Percentiles rank a stretch among this genome's conserved stretches.
These are phyloP conservation scores for Grigorovia transvaalensis DNA, from an alignment of 805 yeast species.

Conservation along the genomic window DNA sequence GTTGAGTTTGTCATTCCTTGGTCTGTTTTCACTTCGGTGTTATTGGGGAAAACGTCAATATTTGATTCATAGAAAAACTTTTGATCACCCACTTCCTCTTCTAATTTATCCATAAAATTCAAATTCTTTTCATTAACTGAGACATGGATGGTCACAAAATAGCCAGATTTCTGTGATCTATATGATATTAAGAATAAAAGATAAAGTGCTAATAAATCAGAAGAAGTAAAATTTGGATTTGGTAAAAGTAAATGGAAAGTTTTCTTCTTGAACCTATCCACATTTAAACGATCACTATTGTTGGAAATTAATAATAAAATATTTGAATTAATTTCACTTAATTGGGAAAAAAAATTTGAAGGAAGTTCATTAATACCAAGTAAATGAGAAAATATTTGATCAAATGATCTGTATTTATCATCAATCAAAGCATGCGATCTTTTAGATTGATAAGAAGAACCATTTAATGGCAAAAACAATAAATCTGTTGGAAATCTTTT, in stretches of 20 bases:
- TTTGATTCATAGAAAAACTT: conserved; percentile 13
- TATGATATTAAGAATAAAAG: conserved; percentile 16
- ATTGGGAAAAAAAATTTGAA: conserved; percentile 16
- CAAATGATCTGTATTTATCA: conserved; percentile 18
- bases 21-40: conserved; percentile 5
- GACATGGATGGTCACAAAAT: conserved; percentile 10
- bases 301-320: conserved; percentile 19
- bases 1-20: neutral
- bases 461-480: conserved; percentile 20
- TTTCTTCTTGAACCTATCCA: conserved; percentile 16
- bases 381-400: conserved; percentile 21
- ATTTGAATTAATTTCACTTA: conserved; percentile 14
- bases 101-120: conserved; percentile 10
- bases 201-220: conserved; percentile 23
- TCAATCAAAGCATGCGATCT: conserved; percentile 10
- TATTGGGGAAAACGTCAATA: conserved; percentile 9
- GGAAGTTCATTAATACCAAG: conserved; percentile 24
- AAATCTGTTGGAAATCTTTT: conserved; percentile 10
- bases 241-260: conserved; percentile 16
- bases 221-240: conserved; percentile 17
- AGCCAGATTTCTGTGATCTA: conserved; percentile 8
- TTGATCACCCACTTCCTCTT: conserved; percentile 9
- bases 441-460: conserved; percentile 16
- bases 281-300: conserved; percentile 14
- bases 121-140: conserved; percentile 15